Base-by-base conservation (phyloP, 352 stramenopile species). In the Pythium biforme region DNA sequence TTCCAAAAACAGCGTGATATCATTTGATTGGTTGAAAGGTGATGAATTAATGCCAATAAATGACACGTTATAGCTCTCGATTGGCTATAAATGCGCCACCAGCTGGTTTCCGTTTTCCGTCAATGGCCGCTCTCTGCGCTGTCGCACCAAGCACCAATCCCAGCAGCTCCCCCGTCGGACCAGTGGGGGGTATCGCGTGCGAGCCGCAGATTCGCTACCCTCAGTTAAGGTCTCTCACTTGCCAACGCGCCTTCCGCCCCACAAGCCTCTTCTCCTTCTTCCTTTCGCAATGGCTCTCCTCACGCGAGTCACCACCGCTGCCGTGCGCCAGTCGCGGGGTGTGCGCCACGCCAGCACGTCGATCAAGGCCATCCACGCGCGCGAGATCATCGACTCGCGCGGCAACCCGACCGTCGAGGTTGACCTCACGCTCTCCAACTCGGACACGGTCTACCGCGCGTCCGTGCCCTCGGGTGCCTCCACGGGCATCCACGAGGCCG, bases 341-440 rank as follows among this genome's bases (percentile, higher is more conserved):
- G 61, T 68, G 53, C 80, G 77, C 61, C 73, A 86, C 50, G 80
- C 73, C 49, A 89, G 76, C 69, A 88, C 83, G 17, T 85, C 83
- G 29, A 92, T 92, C 75, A 76, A 89, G 68, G 81, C 79, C 90
- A 95, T 99, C 64, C 89, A 94, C 64, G 95, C 93, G 50, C 95
- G 97, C 66, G 93, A 99, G 85, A 98, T 99, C 81, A 97, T 99
- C 59, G 97, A 99, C 86, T 98, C 95, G 57, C 92, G 96, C 75
- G 96, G 97, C 68, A 99, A 99, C 81, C 97, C 97, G 34, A 99
- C 97, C 63, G 96, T 99, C 45, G 97, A 99, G 69, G 97, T 99
- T 25, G 97, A 99, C 74, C 78, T 99, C 23, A 89, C 79, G 73
- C 67, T 95, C 31, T 83, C 75, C 15, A 90, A 68, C 39, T 98